Conservation (phyloP, 2,329 filamentous ascomycete genomes). For the Macrophomina pseudophaseolina region DNA sequence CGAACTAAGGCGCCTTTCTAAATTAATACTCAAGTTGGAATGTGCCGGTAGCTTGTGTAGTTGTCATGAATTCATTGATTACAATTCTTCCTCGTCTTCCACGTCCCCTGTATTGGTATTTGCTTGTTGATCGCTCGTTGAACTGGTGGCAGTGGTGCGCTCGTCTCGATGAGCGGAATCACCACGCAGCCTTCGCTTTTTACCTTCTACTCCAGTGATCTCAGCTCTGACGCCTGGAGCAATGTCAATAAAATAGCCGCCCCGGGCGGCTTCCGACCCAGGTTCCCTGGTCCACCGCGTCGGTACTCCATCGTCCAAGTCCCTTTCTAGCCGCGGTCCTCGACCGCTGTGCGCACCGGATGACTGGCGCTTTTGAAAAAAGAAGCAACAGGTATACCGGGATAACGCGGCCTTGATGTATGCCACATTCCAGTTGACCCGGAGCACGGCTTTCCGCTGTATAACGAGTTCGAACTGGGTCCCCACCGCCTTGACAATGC, state of each 20-base stretch:
- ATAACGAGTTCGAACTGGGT: no score
- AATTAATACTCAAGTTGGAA: neutral
- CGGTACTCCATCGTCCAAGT: neutral
- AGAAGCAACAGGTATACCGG: no score
- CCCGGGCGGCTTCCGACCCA: neutral
- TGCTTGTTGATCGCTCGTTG: no score
- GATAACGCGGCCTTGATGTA: no score
- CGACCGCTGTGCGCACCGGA: neutral
- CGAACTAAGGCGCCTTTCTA: neutral
- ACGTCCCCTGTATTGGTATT: neutral
- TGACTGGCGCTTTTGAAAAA: neutral
- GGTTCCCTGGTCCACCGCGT: neutral
- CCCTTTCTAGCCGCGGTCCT: neutral
- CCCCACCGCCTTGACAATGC: no score
- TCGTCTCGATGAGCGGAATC: neutral
- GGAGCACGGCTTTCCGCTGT: no score
- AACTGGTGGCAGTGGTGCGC: no score
- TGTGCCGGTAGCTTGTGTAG: neutral
- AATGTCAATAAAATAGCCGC: neutral
- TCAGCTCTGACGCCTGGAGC: neutral
- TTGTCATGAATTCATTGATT: neutral
- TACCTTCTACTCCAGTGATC: neutral
- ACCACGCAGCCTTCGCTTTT: neutral
- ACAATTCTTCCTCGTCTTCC: no score
- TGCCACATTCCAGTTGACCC: no score